Base-by-base conservation (phyloP, 2,329 filamentous ascomycete species). In the Dactylonectria macrodidyma region DNA sequence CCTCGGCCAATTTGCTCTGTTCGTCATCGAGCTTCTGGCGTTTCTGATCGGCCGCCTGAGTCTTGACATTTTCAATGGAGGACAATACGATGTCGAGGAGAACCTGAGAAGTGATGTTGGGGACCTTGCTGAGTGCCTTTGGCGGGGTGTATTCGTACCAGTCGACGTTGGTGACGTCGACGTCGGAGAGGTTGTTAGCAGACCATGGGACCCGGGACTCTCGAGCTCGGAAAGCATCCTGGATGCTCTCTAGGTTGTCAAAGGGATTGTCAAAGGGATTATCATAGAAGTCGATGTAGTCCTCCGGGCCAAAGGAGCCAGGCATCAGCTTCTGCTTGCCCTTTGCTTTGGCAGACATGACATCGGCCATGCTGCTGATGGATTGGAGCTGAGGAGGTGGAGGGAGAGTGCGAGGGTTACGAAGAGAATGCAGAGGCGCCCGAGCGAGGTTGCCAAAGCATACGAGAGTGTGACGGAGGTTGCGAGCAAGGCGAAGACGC, bases 91-190 rank as follows among this genome's bases (percentile, higher is more conserved):
- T 71, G 7, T 82, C 78, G 4, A 78, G 70, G 2, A 88, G 76
- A 8, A 84, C 76, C 4, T 83, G 79, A 2, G 83, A 82, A 0
- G 80, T 80, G 59, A 81, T 71, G 44, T 82, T 81, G 16, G 81
- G 79, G 0, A 78, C 72, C 34, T 82, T 78, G 5, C 65, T 77
- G 7, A 89, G 75, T 1, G 80, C 82, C 11, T 75, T 71, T 0
- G 87, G 87, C 4, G 85, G 85, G 3, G 82, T 80, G 68, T 86
- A 87, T 58, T 80, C 76, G 44, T 78, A 81, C 84, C 86, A 88
- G 72, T 86, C 82, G 38, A 82, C 77, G 3, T 77, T 69, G 3
- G 70, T 63, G 51, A 76, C 67, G 16, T 79, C 75, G 26, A 76
- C 70, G 2, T 75, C 66, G 30, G 67, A 33, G 36, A 75, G 47